Base-by-base conservation (phyloP, 192 early-diverging fungal species). In the Linnemannia schmuckeri region DNA sequence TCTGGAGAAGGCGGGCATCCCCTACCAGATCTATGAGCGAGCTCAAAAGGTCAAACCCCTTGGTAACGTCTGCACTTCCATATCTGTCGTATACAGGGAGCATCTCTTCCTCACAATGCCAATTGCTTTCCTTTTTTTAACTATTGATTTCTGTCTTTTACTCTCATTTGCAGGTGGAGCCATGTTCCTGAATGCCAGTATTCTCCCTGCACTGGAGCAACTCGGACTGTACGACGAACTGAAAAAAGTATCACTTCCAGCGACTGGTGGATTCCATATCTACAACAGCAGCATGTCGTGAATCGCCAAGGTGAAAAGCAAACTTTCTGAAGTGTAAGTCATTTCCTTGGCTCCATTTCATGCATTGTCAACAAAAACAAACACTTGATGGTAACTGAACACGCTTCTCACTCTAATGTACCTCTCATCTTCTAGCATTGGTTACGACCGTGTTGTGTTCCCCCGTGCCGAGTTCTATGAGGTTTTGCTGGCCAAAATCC, bases 1-100 rank as follows among this genome's bases (percentile, higher is more conserved):
- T 22, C n/a, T 63, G 10, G 79, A 80, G 15, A 70, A 57, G 35
- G 70, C 70, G 6, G 66, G 66, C 8, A 49, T 80, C 27, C 71
- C 71, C 9, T 80, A 80, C 33, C 44, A 74, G 72, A 37, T 80
- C 54, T 80, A 74, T 33, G 79, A 80, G 42, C 71, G 79, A 0
- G 72, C 71, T 40, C 20, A 71, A 30, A 40, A 80, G 47, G n/a
- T 81, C 7, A 81, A 69, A 27, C 41, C 72, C 2, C 63, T 81
- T 0, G 79, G 79, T 68, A 70, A 44, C 37, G 37, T 30, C 6
- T 35, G 8, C 38, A 37, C 37, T 0, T 35, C 61, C 6, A 33
- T 40, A 18, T 33, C 38, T 9, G 15, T n/a, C 15, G 41, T 41
- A 41, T 18, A 9, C 70, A 44, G 37, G 37, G 37, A 37, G 37